These are phyloP conservation scores for Lipomyces orientalis DNA, from an alignment of 805 yeast species.

Conservation along the genomic window DNA sequence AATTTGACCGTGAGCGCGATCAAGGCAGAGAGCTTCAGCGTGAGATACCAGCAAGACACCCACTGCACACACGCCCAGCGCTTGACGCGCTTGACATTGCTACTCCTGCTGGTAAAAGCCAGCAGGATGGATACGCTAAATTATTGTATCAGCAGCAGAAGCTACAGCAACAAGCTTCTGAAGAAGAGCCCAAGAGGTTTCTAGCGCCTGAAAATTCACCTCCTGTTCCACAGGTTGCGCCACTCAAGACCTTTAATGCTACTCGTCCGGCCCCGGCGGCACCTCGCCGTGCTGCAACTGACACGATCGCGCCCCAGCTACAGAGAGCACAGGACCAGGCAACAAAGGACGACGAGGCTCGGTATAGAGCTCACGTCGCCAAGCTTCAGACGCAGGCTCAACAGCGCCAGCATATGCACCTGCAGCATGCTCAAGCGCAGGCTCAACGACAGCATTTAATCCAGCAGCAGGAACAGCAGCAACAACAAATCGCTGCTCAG, in stretches of 20 bases:
- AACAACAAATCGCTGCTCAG: conserved; percentile 29
- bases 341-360: conserved; percentile 36
- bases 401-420: conserved; percentile 31
- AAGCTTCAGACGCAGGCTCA: conserved; percentile 37
- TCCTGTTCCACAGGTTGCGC: conserved; percentile 15
- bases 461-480: conserved; percentile 32
- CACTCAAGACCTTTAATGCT: conserved; percentile 30
- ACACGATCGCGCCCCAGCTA: conserved; percentile 6
- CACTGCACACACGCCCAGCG: conserved; percentile 22
- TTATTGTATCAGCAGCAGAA: conserved; percentile 25
- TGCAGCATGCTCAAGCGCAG: conserved; percentile 29
- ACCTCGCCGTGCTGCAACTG: conserved; percentile 21
- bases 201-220: not conserved
- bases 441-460: conserved; percentile 26
- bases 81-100: conserved; percentile 11
- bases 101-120: not conserved
- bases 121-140: conserved; percentile 7
- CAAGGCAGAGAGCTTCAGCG: conserved; percentile 2
- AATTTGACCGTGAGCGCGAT: not conserved
- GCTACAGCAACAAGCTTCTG: conserved; percentile 6
- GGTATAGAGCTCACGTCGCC: conserved; percentile 32
- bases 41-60: conserved; percentile 31
- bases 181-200: not conserved
- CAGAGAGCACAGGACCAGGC: conserved; percentile 8
- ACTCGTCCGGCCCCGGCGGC: conserved; percentile 35